These are phyloP conservation scores for Claviceps purpurea DNA, from an alignment of 2,329 filamentous ascomycete species.

Conservation along the genomic window DNA sequence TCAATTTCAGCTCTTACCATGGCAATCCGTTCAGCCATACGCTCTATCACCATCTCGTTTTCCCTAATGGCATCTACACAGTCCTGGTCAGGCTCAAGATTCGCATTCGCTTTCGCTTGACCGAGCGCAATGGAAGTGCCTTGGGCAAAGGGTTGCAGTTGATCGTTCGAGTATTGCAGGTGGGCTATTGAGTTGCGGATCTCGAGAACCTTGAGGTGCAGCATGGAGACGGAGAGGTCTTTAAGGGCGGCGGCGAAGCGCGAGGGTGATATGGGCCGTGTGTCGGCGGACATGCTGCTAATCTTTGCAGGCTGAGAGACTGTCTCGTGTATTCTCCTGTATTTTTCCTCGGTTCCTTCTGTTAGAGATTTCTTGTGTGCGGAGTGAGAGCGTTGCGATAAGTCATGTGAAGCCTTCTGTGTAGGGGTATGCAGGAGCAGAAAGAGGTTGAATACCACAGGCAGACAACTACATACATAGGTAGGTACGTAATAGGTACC, in stretches of 20 bases:
- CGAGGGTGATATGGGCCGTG: constrained; percentile 44
- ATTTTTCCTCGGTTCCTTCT: background rate
- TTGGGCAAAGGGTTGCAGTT: constrained; percentile 56
- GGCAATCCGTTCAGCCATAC: constrained; percentile 53
- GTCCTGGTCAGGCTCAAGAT: constrained; percentile 42
- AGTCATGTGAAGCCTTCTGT: no score
- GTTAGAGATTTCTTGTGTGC: no score
- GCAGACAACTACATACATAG: no score
- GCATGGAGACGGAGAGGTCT: constrained; percentile 50
- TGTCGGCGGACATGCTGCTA: constrained; percentile 45
- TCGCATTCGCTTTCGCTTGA: constrained; percentile 3
- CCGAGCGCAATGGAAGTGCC: constrained; percentile 24
- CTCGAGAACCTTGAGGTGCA: constrained; percentile 64
- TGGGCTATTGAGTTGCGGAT: constrained; percentile 63
- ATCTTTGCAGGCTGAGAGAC: no score
- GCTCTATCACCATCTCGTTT: constrained; percentile 53
- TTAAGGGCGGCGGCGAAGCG: constrained; percentile 55
- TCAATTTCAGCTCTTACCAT: constrained; percentile 54
- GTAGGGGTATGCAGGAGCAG: no score
- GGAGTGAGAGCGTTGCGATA: no score
- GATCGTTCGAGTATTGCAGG: constrained; percentile 59
- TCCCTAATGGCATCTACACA: constrained; percentile 63
- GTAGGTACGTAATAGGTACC: no score
- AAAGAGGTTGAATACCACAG: no score
- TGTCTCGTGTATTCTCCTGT: background rate